Conservation (phyloP, 345 rosid species). For the rapeseed (Brassica napus) region Da-Ae NC_063435.1:9617501-9618000, state of each 20-base stretch:
- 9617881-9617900: neutral
- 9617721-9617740: slow-evolving; percentile 4
- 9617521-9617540: neutral
- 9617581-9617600: slow-evolving; percentile 27
- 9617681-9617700: slow-evolving; percentile 35
- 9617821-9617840: slow-evolving; percentile 7
- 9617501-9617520: slow-evolving; percentile 27
- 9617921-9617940: neutral
- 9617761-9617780: neutral
- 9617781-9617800: slow-evolving; percentile 2
- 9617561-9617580: slow-evolving; percentile 39
- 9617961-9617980: neutral
- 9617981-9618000: neutral
- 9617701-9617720: neutral
- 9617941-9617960: neutral
- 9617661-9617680: slow-evolving; percentile 10
- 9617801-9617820: neutral
- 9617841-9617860: neutral
- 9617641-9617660: slow-evolving; percentile 34
- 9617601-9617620: slow-evolving; percentile 22
- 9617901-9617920: neutral
- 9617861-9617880: neutral
- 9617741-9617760: slow-evolving; percentile 25
- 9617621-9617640: neutral
- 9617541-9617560: neutral